Conservation (phyloP, 495 filamentous ascomycete species). For the Viridothelium virens region DNA sequence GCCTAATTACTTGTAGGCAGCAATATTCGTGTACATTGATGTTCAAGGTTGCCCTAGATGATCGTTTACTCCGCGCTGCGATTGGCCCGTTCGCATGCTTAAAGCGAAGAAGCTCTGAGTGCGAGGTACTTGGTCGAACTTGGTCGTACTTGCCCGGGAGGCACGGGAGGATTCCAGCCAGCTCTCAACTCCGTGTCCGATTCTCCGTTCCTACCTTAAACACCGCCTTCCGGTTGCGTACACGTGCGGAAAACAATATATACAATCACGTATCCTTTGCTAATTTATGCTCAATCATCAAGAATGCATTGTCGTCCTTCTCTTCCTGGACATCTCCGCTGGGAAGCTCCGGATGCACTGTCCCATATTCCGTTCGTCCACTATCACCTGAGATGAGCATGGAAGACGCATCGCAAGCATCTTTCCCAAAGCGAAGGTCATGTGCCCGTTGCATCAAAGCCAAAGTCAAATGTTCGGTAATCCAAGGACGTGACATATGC, state of each 20-base stretch:
- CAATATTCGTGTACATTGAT: background rate
- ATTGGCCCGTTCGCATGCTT: background rate
- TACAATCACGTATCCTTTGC: constrained; percentile 3
- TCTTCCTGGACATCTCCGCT: background rate
- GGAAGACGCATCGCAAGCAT: background rate
- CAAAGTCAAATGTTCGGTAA: constrained; percentile 9
- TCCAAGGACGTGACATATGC: background rate
- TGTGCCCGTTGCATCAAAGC: constrained; percentile 9
- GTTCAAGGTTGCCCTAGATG: background rate
- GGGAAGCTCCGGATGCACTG: background rate
- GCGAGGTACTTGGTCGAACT: too few species aligned
- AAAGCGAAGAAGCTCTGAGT: too few species aligned
- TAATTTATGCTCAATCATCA: background rate
- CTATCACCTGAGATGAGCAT: background rate
- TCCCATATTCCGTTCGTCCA: background rate
- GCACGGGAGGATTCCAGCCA: background rate
- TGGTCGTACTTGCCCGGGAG: background rate
- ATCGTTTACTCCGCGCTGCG: background rate
- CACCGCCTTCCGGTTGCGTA: background rate
- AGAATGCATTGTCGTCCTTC: background rate
- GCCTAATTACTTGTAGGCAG: background rate
- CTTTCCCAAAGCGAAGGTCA: constrained; percentile 5
- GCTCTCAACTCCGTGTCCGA: constrained; percentile 5
- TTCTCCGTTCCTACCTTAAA: constrained; percentile 1
- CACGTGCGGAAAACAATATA: constrained; percentile 2